These are phyloP conservation scores for Pleurotus sapidus DNA, from an alignment of 768 basidiomycete species.

Conservation along the genomic window DNA sequence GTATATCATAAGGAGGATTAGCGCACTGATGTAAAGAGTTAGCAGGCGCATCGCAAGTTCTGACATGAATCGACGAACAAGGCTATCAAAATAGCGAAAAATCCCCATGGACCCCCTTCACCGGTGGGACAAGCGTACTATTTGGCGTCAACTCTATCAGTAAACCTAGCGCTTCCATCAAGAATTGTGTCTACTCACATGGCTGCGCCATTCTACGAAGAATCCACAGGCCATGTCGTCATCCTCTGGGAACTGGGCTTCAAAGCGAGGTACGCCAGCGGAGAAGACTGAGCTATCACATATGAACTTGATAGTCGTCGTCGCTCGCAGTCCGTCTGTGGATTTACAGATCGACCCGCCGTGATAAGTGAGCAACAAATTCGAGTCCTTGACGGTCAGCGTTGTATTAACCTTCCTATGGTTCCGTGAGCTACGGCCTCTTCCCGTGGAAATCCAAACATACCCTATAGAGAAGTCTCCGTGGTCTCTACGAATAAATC, in stretches of 20 bases:
- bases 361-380: constrained; percentile 50
- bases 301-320: constrained; percentile 71
- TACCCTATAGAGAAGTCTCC: constrained; percentile 77
- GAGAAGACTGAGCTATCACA: constrained; percentile 68
- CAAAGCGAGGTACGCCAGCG: constrained; percentile 48
- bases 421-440: neutral
- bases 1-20: constrained; percentile 60
- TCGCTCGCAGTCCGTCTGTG: constrained; percentile 41
- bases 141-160: neutral
- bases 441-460: constrained; percentile 9
- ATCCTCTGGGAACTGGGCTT: constrained; percentile 68
- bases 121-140: constrained; percentile 75
- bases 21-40: constrained; percentile 33
- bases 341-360: constrained; percentile 55
- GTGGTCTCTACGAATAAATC: constrained; percentile 55
- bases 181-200: constrained; percentile 40
- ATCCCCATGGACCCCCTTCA: constrained; percentile 48
- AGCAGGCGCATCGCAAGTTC: neutral
- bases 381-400: constrained; percentile 51
- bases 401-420: constrained; percentile 63
- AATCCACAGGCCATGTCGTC: constrained; percentile 72
- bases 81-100: constrained; percentile 53
- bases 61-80: constrained; percentile 43
- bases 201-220: constrained; percentile 82
- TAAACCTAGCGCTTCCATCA: neutral